Evolutionary conservation across 1,284 basidiomycete species (phyloP), one percentile per base, ranked within the genome.

Genomic region (Laetiporus sulphureus): DNA sequence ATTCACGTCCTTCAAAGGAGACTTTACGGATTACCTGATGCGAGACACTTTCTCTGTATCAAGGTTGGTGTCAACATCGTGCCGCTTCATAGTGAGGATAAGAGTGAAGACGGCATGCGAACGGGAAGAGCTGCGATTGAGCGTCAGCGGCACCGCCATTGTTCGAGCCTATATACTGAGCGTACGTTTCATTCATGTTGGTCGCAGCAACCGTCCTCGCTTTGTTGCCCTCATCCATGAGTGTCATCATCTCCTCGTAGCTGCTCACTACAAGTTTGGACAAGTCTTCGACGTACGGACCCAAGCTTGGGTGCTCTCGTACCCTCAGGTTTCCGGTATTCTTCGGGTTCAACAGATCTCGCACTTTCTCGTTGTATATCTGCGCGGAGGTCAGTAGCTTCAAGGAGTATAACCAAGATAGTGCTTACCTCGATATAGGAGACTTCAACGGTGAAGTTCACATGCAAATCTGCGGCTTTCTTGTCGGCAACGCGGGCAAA

Each of bases 191-290:
- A 66, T 99, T 99, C 96, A 99, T 99, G 65, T 96, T 91, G 18
- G 96, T 99, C 16, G 96, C 95, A 8, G 96, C 96, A 8, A 99
- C 94, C 19, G 95, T 98, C 35, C 95, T 75, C 33, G 91, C 91
- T 70, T 99, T 98, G 66, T 98, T 99, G 32, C 95, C 95, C 63
- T 99, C 95, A 67, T 99, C 95, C 94, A 98, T 98, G 58, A 99
- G 80, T 6, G 84, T 91, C 83, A 97, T 96, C 82, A 99, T 95
- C 61, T 96, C 94, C 19, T 85, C 75, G 62, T 94, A 97, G 60
- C 76, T 89, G 58, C 78, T 83, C 32, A 98, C 96, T 21, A 88
- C 85, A 35, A 98, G 79, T 64, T 92, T 92, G 58, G 91, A 94
- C 38, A 99, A 73, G 67, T 96, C 93, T 64, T 99, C 96, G 41